Percentiles rank a stretch among this genome's conserved stretches.
Conservation (phyloP, 257 asterid species). For the Schizonepeta tenuifolia region DNA sequence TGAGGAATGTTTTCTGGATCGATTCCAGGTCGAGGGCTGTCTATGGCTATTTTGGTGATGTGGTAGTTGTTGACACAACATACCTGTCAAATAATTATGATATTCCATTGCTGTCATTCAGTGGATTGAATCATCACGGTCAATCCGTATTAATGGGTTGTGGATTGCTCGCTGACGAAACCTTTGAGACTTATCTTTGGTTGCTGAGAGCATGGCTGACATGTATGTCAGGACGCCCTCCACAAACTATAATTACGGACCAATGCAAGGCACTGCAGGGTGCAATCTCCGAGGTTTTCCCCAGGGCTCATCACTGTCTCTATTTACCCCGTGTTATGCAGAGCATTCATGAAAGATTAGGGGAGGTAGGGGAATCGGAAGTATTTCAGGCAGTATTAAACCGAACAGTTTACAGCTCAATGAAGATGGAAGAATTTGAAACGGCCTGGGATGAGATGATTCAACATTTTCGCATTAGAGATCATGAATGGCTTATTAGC, state of each 20-base stretch:
- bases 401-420: conserved; percentile 45
- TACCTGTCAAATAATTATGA: conserved; percentile 40
- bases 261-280: conserved; percentile 44
- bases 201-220: conserved; percentile 67
- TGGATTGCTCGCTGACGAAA: conserved; percentile 53
- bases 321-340: conserved; percentile 49
- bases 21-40: conserved; percentile 62
- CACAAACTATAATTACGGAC: conserved; percentile 54
- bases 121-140: conserved; percentile 63
- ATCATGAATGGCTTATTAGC: conserved; percentile 50
- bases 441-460: conserved; percentile 59
- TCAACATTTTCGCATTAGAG: conserved; percentile 43
- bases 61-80: conserved; percentile 46
- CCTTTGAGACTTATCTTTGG: conserved; percentile 53
- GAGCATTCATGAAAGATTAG: conserved; percentile 41
- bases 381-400: conserved; percentile 41
- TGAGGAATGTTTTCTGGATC: conserved; percentile 63
- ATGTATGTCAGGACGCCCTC: conserved; percentile 52
- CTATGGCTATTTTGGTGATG: conserved; percentile 53
- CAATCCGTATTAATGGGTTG: conserved; percentile 50
- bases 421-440: conserved; percentile 57
- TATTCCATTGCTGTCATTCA: conserved; percentile 45
- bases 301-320: conserved; percentile 54
- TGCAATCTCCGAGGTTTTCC: conserved; percentile 59
- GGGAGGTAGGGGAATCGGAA: conserved; percentile 41